Base-by-base conservation (phyloP, 208 protist genomes). In the Blastocrithidia nonstop region DNA sequence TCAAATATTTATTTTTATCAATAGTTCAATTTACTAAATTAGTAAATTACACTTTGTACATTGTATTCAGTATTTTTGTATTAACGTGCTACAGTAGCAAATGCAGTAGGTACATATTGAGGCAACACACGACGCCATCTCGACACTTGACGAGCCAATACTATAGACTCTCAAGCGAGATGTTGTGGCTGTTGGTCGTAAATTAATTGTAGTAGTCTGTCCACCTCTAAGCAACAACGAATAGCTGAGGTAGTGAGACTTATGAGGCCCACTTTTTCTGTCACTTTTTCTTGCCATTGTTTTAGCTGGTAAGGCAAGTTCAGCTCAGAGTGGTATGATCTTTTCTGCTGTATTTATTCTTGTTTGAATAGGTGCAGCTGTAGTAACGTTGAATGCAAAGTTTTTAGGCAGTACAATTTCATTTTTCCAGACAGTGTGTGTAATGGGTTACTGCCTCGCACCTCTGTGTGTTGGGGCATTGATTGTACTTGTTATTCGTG, bases 401-500 rank as follows among this genome's bases (percentile, higher is more conserved):
- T 60, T 97, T 27, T 74, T 97, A 8, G 88, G 91, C 42, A 83
- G 85, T 36, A 63, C 43, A 11, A 73, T 87, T 33, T 96, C 90
- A 27, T 94, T 97, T 38, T 96, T 97, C 55, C 93, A 97, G 46
- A 88, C 61, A 4, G 74, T 96, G 16, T 97, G 91, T 57, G 73
- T 93, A n/a, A 71, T 97, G 47, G 92, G 93, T 9, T 97, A 97
- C 66, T 97, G 86, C 50, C 45, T 96, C 8, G 70, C 78, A 6
- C 93, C 93, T 8, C 49, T 95, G 4, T 69, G 66, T 17, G 33
- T 94, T 26, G 67, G 57, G 16, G 71, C 73, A 3, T 31, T 84
- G 4, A n/a, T 74, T 2, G 43, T 33, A 39, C 36, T 77, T 16
- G 7, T 74, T 19, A 54, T 63, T 6, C 48, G 57, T 6, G 43